Percentiles rank a stretch among this genome's conserved stretches.
phyloP scores from a whole-genome alignment of 2,329 filamentous ascomycete genomes.

The Neopestalotiopsis sp. region DNA sequence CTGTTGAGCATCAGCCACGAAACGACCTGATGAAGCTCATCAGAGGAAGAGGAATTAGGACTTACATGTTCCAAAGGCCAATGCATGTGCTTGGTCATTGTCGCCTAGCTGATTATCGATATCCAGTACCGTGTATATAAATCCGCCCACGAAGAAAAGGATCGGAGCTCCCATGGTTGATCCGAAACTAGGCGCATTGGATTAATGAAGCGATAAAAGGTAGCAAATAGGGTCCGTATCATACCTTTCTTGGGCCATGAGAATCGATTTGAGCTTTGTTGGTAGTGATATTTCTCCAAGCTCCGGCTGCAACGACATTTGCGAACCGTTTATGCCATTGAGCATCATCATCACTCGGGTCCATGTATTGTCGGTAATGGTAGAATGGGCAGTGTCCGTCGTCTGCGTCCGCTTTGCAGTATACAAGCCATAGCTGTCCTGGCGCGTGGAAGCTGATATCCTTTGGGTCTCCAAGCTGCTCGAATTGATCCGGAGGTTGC shows the following conservation, averaged over 20 bases:
- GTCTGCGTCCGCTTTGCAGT: constrained; percentile 20
- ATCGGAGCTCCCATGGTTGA: constrained; percentile 36
- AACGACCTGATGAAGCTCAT: too few relatives aligned
- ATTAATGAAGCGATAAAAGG: background rate
- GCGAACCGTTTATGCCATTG: constrained; percentile 32
- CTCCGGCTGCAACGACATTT: background rate
- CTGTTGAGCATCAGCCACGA: constrained; percentile 19
- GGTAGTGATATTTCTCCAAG: constrained; percentile 31
- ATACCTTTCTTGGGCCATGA: constrained; percentile 37
- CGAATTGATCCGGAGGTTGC: constrained; percentile 37
- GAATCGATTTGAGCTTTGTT: constrained; percentile 33
- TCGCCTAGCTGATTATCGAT: constrained; percentile 34
- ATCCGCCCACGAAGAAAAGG: constrained; percentile 37
- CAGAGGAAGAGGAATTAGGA: background rate
- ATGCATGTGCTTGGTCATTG: constrained; percentile 37
- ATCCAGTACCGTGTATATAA: constrained; percentile 37
- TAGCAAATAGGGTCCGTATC: background rate
- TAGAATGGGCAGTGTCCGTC: constrained; percentile 5
- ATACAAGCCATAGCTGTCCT: constrained; percentile 9
- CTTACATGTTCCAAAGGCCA: constrained; percentile 42
- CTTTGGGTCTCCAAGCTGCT: constrained; percentile 22
- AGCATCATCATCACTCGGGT: constrained; percentile 36
- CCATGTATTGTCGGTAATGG: constrained; percentile 30
- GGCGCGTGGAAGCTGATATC: background rate
- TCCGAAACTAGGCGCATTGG: constrained; percentile 30